These are phyloP conservation scores for Taiozyma onychis DNA, from an alignment of 1,139 yeast species.

Conservation along the genomic window DNA sequence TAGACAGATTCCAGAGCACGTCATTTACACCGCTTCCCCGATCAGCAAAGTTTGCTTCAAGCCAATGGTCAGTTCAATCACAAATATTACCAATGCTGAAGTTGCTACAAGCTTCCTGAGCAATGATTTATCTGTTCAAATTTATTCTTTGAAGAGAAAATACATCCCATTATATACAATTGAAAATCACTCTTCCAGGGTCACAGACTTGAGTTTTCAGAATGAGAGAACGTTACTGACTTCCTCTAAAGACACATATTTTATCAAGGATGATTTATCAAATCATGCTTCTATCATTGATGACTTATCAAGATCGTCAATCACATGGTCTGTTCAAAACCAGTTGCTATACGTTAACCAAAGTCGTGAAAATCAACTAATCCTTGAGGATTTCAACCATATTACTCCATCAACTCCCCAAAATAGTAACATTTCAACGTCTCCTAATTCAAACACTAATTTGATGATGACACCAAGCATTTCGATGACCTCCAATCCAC, in stretches of 20 bases:
- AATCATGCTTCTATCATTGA: slow-evolving; percentile 46
- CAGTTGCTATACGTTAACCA: slow-evolving; percentile 52
- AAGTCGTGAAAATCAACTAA: slow-evolving; percentile 30
- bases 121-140: slow-evolving; percentile 68
- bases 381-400: slow-evolving; percentile 29
- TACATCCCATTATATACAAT: slow-evolving; percentile 69
- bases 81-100: slow-evolving; percentile 40
- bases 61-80: slow-evolving; percentile 27
- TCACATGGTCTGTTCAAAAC: slow-evolving; percentile 52
- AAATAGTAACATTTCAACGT: not conserved
- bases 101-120: slow-evolving; percentile 75
- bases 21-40: slow-evolving; percentile 65
- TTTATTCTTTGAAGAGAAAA: slow-evolving; percentile 70
- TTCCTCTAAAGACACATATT: slow-evolving; percentile 47
- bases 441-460: slow-evolving; percentile 1
- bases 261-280: slow-evolving; percentile 51
- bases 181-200: slow-evolving; percentile 43
- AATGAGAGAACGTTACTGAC: slow-evolving; percentile 47
- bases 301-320: slow-evolving; percentile 44
- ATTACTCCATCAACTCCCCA: slow-evolving; percentile 1
- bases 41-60: slow-evolving; percentile 49
- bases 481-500: not conserved
- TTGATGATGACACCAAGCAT: not conserved
- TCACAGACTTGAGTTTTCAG: slow-evolving; percentile 47
- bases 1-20: slow-evolving; percentile 54